Evolutionary conservation across 768 basidiomycete genomes (phyloP).

Genomic region (Agaricus subrufescens): DNA sequence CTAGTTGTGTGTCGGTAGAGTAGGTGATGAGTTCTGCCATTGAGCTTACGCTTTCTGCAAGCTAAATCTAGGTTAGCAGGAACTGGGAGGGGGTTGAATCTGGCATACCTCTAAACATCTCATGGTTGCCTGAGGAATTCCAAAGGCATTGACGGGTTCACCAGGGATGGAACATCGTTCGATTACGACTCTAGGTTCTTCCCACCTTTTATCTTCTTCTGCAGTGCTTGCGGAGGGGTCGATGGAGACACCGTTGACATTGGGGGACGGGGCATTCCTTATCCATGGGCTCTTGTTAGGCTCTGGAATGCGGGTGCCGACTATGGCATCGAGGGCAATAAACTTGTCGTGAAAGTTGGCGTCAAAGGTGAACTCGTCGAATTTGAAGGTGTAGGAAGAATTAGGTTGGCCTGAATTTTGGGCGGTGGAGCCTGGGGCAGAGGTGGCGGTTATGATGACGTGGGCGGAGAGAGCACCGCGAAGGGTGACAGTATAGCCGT

Average conservation of each 20-base stretch:
- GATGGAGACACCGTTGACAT: conserved; percentile 5
- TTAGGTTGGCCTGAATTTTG: neutral
- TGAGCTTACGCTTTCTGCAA: conserved; percentile 77
- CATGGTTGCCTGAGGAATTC: conserved; percentile 87
- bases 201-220: conserved; percentile 60
- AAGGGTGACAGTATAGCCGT: conserved; percentile 75
- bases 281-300: conserved; percentile 32
- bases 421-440: conserved; percentile 21
- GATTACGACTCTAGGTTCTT: conserved; percentile 59
- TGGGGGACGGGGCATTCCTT: conserved; percentile 19
- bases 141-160: conserved; percentile 85
- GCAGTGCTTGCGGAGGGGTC: neutral
- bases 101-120: conserved; percentile 70
- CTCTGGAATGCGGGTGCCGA: conserved; percentile 42
- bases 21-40: conserved; percentile 77
- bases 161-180: conserved; percentile 66
- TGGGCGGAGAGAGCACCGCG: conserved; percentile 72
- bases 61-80: conserved; percentile 27
- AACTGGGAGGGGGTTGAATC: neutral
- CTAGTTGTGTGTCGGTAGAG: conserved; percentile 47
- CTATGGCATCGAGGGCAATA: conserved; percentile 60
- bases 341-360: conserved; percentile 71
- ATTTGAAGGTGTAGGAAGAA: conserved; percentile 43
- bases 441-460: conserved; percentile 36
- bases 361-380: conserved; percentile 72